Base-by-base conservation (phyloP, 83 land plant species). In the Diphasiastrum complanatum region DNA sequence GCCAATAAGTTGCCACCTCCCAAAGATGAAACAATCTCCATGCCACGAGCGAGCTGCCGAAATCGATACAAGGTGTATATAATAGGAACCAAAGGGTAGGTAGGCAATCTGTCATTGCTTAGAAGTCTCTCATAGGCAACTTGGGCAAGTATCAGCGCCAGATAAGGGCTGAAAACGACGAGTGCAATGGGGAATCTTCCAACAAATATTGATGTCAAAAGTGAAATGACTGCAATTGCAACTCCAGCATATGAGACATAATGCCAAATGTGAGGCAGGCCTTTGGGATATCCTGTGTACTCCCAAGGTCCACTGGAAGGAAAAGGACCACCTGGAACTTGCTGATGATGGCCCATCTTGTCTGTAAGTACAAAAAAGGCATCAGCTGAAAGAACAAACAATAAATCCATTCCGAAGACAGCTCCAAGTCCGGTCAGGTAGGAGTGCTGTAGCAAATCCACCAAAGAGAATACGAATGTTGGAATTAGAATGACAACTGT, bases 261-360 rank as follows among this genome's bases (percentile, higher is more conserved):
- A 38, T 69, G 50, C 41, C 69, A 60, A 10, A 61, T 14, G 16
- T 48, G 1, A 16, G 72, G 72, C 45, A 63, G 54, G 3, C 72
- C 72, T 47, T 61, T 61, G 16, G 72, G 72, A 38, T 69, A 69
- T 2, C 72, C 72, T 0, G 54, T 60, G 45, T 59, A 59, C 45
- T 69, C 72, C 72, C 72, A 69, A 0, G 72, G 72, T 3, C 57
- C 72, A 3, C 60, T 60, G 56, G 57, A 69, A 32, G 72, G 72
- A 1, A 67, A 46, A 0, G 52, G 6, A 1, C 52, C 66, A 3
- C 56, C 53, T 1, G 72, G 5, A 14, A 69, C 18, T 1, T 25
- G 27, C 45, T 69, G 72, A 2, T 69, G 72, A 50, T 69, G 72
- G 5, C 72, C 72, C 1, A 47, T 16, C 30, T 69, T 69, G 14